Percentiles rank a stretch among this genome's conserved stretches.
These are phyloP conservation scores for Bipolaris cookei DNA, from an alignment of 2,329 filamentous ascomycete species.

Conservation along the genomic window DNA sequence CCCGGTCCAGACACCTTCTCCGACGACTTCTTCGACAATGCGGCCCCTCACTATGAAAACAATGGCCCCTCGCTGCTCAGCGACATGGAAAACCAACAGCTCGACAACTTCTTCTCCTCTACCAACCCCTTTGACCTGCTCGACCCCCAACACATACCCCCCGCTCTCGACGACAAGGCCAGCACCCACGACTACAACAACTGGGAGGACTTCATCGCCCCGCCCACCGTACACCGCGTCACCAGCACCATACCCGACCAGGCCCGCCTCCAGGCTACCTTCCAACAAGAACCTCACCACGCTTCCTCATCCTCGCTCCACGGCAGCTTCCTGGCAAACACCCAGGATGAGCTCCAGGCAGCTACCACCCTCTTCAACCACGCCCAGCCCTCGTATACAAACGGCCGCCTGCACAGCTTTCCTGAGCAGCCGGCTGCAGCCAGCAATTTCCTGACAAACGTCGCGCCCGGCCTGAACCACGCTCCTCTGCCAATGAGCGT, in stretches of 20 bases:
- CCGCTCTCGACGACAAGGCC: conserved; percentile 31
- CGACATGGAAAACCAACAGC: conserved; percentile 39
- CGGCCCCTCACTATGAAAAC: conserved; percentile 23
- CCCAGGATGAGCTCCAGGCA: conserved; percentile 42
- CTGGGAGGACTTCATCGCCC: conserved; percentile 39
- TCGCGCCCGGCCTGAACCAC: conserved; percentile 10
- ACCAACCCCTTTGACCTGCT: conserved; percentile 37
- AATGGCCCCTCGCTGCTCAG: conserved; percentile 40
- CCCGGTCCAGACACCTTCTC: conserved; percentile 36
- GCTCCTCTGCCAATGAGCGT: conserved; percentile 25
- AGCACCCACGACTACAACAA: conserved; percentile 32
- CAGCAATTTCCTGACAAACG: conserved; percentile 6
- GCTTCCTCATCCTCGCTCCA: conserved; percentile 15
- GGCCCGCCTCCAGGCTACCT: conserved; percentile 36
- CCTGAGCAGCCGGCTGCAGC: conserved; percentile 20
- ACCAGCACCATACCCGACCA: conserved; percentile 47
- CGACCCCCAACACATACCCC: conserved; percentile 21
- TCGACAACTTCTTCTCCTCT: conserved; percentile 44
- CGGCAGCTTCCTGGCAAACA: conserved; percentile 29
- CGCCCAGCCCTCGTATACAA: conserved; percentile 34
- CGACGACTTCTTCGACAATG: conserved; percentile 30
- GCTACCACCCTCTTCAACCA: conserved; percentile 43
- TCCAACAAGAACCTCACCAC: conserved; percentile 33
- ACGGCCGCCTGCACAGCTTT: conserved; percentile 31
- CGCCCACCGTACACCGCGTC: conserved; percentile 43